Evolutionary conservation across 1,284 basidiomycete genomes (phyloP), one percentile per base, ranked within the genome.

Genomic region (Somion occarium): DNA sequence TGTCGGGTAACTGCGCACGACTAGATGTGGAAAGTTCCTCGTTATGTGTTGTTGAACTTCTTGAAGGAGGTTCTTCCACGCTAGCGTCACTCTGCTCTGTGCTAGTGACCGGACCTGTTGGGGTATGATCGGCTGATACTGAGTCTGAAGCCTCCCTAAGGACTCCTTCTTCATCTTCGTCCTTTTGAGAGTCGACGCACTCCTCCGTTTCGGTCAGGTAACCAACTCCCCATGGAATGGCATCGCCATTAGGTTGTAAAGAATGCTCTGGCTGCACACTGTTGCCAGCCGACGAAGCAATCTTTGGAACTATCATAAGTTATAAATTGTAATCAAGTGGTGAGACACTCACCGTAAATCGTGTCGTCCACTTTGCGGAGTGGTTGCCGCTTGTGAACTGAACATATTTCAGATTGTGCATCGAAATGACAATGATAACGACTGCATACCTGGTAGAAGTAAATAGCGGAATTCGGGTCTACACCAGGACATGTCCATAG

Each of bases 371-470:
- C 26, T 56, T 56, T 5, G 67, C 57, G 26, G 62, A 54, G 23
- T 58, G 41, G 11, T 26, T 44, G 27, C 68, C 62, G 30, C 69
- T 67, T 9, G 64, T 69, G 50, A 71, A 68, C 69, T 71, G 24
- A 18, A 15, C 7, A 5, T 23, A 22, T 23, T 5, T 43, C 5
- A 43, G 42, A 23, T 22, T n/a, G n/a, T n/a, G n/a, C n/a, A n/a
- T n/a, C n/a, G n/a, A n/a, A n/a, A n/a, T n/a, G n/a, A n/a, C n/a
- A n/a, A n/a, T n/a, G n/a, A n/a, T n/a, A n/a, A n/a, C n/a, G n/a
- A n/a, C n/a, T n/a, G n/a, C 49, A 22, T 52, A 70, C 71, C 63
- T 72, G 67, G 46, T 73, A 74, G 56, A 73, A 71, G 54, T 73
- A 74, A 18, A 72, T 71, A 19, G 58, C 55, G 3, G 70, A 67